Base-by-base conservation (phyloP, 1,139 yeast species). In the Geotrichum restrictum region DNA sequence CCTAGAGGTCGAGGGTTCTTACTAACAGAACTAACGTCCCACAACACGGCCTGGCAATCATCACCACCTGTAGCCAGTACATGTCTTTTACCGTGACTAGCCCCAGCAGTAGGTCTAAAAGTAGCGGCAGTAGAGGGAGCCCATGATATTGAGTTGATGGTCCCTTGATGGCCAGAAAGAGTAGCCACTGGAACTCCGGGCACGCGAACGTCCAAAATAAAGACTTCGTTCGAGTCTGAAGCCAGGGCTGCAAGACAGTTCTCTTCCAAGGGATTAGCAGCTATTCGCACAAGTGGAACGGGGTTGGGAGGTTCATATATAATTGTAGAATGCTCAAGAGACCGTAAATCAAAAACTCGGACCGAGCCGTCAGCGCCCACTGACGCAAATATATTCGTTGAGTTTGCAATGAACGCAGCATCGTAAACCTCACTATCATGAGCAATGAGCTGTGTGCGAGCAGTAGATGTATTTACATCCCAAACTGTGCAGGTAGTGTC, bases 401-500 rank as follows among this genome's bases (percentile, higher is more conserved):
- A 81, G 42, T 83, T 82, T 54, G 85, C 81, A 48, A 89, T 74
- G 68, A 89, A 93, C 60, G 86, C 80, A 24, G 91, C 98, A 67
- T 93, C 98, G 66, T 83, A 88, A 3, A 93, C 98, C 68, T 89
- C 98, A 56, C 85, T 83, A 66, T 93, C 98, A 69, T 93, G 98
- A 0, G 98, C 98, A 60, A 93, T 93, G 50, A 93, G 74, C 70
- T 93, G 98, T 0, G 98, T 91, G 64, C 85, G 85, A 18, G 95
- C 95, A 27, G 79, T 75, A 14, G 87, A 88, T 8, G 82, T 76
- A 33, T 74, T 75, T 43, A 88, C 71, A 68, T 93, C 98, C 98
- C 98, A 93, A 3, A 89, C 83, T 0, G 98, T 91, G 69, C 98
- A 93, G 0, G 98, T 93, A 0, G 98, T 93, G 69, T 93, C 98